phyloP scores from a whole-genome alignment of 1,284 basidiomycete genomes.

The Ustilago trichophora region DNA sequence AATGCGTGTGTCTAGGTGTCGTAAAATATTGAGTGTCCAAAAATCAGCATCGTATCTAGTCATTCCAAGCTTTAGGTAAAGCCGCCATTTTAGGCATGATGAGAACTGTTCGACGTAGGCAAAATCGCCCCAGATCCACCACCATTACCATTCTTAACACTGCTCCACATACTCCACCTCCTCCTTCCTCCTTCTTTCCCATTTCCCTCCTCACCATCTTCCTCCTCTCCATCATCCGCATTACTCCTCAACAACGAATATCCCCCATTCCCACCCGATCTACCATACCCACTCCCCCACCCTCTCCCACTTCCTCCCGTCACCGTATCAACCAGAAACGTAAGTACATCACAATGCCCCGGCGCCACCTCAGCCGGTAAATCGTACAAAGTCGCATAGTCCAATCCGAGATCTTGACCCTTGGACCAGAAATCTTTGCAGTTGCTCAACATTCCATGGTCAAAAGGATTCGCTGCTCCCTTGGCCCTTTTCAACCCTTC shows the following conservation, averaged over 20 bases:
- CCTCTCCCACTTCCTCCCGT: slow-evolving; percentile 5
- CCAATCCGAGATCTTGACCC: slow-evolving; percentile 83
- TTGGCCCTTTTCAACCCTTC: slow-evolving; percentile 75
- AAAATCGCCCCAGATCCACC: neutral
- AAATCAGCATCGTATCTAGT: too few relatives aligned
- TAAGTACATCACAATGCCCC: slow-evolving; percentile 26
- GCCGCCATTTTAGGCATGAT: too few relatives aligned
- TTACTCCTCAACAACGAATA: slow-evolving; percentile 16
- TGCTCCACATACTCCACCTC: slow-evolving; percentile 32
- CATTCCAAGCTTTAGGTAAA: too few relatives aligned
- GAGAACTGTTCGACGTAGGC: slow-evolving; percentile 10
- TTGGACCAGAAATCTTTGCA: slow-evolving; percentile 93
- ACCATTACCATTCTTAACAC: slow-evolving; percentile 1
- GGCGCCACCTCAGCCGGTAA: slow-evolving; percentile 68
- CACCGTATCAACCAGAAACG: slow-evolving; percentile 22
- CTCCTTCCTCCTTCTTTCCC: neutral
- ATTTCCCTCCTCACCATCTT: neutral
- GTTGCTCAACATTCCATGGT: slow-evolving; percentile 82
- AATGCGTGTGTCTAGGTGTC: neutral
- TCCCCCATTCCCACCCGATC: neutral
- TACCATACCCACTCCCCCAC: slow-evolving; percentile 4
- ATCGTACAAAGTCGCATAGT: slow-evolving; percentile 89
- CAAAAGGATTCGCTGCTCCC: slow-evolving; percentile 89
- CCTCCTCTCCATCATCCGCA: slow-evolving; percentile 6
- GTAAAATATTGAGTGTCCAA: too few relatives aligned